Percentiles rank a stretch among this genome's conserved stretches.
These are phyloP conservation scores for Coccomyxa subellipsoidea DNA, from an alignment of 163 green algal species.

Conservation along the genomic window DNA sequence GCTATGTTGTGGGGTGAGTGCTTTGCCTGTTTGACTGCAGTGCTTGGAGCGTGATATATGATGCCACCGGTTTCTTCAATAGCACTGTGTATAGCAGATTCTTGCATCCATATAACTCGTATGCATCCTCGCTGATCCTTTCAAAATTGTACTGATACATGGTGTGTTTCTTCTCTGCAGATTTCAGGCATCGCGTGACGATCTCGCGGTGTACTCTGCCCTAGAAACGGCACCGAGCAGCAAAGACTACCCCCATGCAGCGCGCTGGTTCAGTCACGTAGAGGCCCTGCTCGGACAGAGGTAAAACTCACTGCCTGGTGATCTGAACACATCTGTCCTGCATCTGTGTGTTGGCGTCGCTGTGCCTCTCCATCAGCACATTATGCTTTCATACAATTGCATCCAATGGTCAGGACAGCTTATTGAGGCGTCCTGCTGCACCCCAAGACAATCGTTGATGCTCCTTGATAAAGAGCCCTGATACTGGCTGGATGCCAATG, in stretches of 20 bases:
- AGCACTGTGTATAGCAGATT: too few relatives aligned
- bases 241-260: slow-evolving; percentile 37
- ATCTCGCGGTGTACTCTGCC: slow-evolving; percentile 54
- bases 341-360: not conserved
- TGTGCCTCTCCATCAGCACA: too few relatives aligned
- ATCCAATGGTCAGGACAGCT: too few relatives aligned
- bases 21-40: not conserved
- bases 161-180: slow-evolving; percentile 23
- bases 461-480: too few relatives aligned
- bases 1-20: slow-evolving; percentile 55
- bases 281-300: slow-evolving; percentile 44
- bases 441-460: too few relatives aligned
- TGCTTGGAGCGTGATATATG: too few relatives aligned
- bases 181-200: slow-evolving; percentile 59
- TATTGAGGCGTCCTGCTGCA: too few relatives aligned
- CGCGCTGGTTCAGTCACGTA: slow-evolving; percentile 65
- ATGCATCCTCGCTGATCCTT: not conserved
- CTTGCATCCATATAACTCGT: not conserved
- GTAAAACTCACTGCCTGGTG: slow-evolving; percentile 6
- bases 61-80: too few relatives aligned
- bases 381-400: too few relatives aligned
- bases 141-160: not conserved
- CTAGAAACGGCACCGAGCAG: slow-evolving; percentile 35
- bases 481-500: too few relatives aligned
- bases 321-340: not conserved